Evolutionary conservation across 345 rosid species (phyloP).

Genomic region (Citrus reticulata): DNA sequence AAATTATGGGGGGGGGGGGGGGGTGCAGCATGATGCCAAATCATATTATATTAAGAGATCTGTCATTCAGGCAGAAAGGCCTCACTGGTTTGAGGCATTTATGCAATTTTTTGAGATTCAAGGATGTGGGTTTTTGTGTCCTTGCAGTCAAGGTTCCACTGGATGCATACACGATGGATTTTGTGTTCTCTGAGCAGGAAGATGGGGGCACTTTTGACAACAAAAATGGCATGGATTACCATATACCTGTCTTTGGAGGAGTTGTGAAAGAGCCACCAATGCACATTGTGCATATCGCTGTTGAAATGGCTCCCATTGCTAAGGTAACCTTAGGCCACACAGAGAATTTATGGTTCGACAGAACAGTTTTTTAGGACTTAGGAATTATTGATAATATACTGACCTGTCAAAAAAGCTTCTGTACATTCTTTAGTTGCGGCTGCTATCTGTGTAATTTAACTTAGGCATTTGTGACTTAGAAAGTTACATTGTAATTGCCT

Average conservation of each 20-base stretch:
- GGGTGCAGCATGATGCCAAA: background rate
- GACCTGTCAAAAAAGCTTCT: background rate
- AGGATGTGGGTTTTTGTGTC: constrained; percentile 16
- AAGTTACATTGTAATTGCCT: background rate
- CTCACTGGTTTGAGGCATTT: background rate
- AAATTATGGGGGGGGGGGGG: background rate
- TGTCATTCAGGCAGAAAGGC: background rate
- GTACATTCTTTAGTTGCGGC: background rate
- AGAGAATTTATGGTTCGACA: background rate
- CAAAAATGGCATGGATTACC: constrained; percentile 78
- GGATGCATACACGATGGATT: constrained; percentile 95
- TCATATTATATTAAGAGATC: background rate
- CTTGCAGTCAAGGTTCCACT: constrained; percentile 82
- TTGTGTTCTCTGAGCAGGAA: constrained; percentile 91
- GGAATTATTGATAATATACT: background rate
- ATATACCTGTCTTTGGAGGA: constrained; percentile 75
- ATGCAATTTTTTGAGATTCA: background rate
- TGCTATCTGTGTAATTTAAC: background rate
- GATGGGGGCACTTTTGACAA: constrained; percentile 85
- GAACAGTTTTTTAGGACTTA: background rate
- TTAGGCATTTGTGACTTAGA: background rate
- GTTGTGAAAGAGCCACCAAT: constrained; percentile 77
- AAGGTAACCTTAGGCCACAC: constrained; percentile 45
- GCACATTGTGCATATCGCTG: constrained; percentile 87
- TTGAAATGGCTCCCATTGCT: constrained; percentile 98